phyloP scores from a whole-genome alignment of 306 rosid species.

The Heteromeles arbutifolia region DNA sequence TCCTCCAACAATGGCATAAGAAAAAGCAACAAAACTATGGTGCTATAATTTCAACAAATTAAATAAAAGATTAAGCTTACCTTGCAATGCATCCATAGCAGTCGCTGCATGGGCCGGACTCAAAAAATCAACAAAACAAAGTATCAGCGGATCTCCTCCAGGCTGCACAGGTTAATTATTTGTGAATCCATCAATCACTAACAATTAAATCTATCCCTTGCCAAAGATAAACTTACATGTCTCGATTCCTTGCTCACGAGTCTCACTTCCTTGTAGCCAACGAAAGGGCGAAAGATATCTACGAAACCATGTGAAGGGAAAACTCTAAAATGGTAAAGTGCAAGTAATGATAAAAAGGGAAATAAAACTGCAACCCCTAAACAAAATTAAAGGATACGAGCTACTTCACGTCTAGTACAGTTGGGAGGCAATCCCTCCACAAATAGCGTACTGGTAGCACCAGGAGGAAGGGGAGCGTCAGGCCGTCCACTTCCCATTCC shows the following conservation, averaged over 20 bases:
- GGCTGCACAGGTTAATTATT: constrained; percentile 57
- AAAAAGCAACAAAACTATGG: constrained; percentile 8
- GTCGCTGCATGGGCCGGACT: constrained; percentile 99
- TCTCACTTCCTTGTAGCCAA: constrained; percentile 98
- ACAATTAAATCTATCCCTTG: neutral
- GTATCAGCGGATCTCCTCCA: constrained; percentile 89
- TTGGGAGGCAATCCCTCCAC: constrained; percentile 94
- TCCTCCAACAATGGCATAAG: constrained; percentile 6
- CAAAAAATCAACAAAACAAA: constrained; percentile 88
- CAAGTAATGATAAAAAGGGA: neutral
- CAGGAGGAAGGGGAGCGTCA: constrained; percentile 81
- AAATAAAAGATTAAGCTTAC: constrained; percentile 36
- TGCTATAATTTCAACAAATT: constrained; percentile 3
- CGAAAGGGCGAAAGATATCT: constrained; percentile 98
- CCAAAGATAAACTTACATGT: constrained; percentile 59
- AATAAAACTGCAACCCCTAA: neutral
- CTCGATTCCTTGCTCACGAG: constrained; percentile 95
- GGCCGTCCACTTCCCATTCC: constrained; percentile 63
- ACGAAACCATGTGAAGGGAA: constrained; percentile 37
- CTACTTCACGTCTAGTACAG: constrained; percentile 90
- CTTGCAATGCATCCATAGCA: constrained; percentile 97
- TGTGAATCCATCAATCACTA: constrained; percentile 24
- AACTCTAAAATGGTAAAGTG: constrained; percentile 18
- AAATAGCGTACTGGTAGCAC: constrained; percentile 83
- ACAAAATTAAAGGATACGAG: constrained; percentile 75